Base-by-base conservation (phyloP, 1,284 basidiomycete genomes). In the Leccinum cinnamomeum region DNA sequence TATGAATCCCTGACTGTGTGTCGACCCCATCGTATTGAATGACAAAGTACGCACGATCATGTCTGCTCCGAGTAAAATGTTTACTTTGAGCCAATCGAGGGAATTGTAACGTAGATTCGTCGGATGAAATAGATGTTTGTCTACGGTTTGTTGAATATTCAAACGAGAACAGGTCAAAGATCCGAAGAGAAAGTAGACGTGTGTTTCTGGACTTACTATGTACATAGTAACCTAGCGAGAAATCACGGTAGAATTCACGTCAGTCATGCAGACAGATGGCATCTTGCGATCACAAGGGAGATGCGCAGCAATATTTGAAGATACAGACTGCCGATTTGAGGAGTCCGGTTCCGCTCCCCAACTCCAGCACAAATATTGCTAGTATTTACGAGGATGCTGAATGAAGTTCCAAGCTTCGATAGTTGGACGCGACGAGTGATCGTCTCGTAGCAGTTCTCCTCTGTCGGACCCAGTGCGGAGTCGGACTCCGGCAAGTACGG, bases 321-420 rank as follows among this genome's bases (percentile, higher is more conserved):
- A 33, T 33, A 33, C 10, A 33, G 10, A 33, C 30, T 33, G 1
- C 30, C 10, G 3, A 33, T 33, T 33, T 33, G 30, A 8, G 28
- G 28, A 30, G 30, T 33, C 30, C 30, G 30, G 30, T 33, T 33
- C 30, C 30, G 30, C 0, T 33, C 30, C 30, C 30, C 30, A 30
- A 30, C 30, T 30, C 30, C 30, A 30, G 30, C 30, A 30, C 30
- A 30, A 30, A 30, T 30, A 30, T 30, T 30, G 30, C 30, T 10
- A 30, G 30, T 35, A 35, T 35, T 64, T 70, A 87, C 88, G 80
- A 72, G 82, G 76, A 69, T 88, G 76, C 8, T 68, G 62, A 23
- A 86, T 79, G n/a, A 92, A 75, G 90, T 92, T 2, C 91, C 90
- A 53, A 46, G 78, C 78, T 72, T 92, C 89, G 33, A 91, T 86